These are phyloP conservation scores for Barnettozyma wickerhamii DNA, from an alignment of 805 yeast genomes.

Conservation along the genomic window DNA sequence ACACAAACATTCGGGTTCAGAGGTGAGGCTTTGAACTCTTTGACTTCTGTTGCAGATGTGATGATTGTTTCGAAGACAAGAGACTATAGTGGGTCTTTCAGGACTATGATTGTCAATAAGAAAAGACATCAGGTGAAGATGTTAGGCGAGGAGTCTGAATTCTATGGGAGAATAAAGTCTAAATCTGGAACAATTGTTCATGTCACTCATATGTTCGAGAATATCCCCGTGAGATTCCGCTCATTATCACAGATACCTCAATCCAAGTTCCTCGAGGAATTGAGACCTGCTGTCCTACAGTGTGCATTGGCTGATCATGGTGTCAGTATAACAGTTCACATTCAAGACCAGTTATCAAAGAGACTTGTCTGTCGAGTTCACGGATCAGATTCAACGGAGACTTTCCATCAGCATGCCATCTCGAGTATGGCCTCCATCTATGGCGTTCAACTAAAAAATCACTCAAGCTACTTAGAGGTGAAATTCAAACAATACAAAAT, in stretches of 20 bases:
- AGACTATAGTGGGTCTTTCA: constrained; percentile 28
- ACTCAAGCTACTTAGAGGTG: constrained; percentile 28
- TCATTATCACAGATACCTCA: constrained; percentile 23
- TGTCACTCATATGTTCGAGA: constrained; percentile 37
- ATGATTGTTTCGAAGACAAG: constrained; percentile 42
- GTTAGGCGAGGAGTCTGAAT: constrained; percentile 6
- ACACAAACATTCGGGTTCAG: constrained; percentile 58
- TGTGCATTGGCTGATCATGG: constrained; percentile 26
- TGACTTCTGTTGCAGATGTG: constrained; percentile 45
- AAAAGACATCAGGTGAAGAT: constrained; percentile 8
- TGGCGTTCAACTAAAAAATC: constrained; percentile 25
- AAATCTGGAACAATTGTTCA: constrained; percentile 37
- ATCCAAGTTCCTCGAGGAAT: constrained; percentile 22
- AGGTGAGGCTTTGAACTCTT: constrained; percentile 64
- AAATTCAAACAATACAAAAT: constrained; percentile 25
- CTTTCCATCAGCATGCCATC: constrained; percentile 12
- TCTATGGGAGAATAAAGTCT: constrained; percentile 1
- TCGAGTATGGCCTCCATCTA: constrained; percentile 26
- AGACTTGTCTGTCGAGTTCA: constrained; percentile 9
- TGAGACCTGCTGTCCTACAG: constrained; percentile 30
- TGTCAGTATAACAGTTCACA: constrained; percentile 15
- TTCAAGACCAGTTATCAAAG: neutral
- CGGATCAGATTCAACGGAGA: neutral
- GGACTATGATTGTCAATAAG: neutral
- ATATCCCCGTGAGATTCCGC: constrained; percentile 39